phyloP scores from a whole-genome alignment of 2,329 filamentous ascomycete species.

The Cladosporium sp. region DNA sequence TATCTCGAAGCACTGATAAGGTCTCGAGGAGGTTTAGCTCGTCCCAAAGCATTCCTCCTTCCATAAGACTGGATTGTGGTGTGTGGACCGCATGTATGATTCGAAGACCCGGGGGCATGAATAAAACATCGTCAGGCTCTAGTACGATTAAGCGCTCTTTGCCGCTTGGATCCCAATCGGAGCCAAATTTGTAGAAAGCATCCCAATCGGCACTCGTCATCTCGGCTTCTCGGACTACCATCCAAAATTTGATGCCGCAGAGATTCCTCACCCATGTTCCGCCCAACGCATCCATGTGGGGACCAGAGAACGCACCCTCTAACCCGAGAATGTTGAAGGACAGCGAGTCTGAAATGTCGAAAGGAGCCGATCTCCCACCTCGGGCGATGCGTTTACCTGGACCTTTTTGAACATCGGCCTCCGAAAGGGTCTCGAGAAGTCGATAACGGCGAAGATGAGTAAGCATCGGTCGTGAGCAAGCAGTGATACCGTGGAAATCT shows the following conservation, averaged over 20 bases:
- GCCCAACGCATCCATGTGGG: constrained; percentile 16
- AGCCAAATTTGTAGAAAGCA: neutral
- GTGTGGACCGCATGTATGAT: constrained; percentile 21
- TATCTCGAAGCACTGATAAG: neutral
- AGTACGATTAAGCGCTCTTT: constrained; percentile 20
- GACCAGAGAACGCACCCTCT: constrained; percentile 19
- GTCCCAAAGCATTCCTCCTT: constrained; percentile 22
- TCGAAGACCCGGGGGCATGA: constrained; percentile 21
- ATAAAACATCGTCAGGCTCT: constrained; percentile 20
- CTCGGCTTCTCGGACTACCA: constrained; percentile 14
- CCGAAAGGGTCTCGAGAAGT: constrained; percentile 13
- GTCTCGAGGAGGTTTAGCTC: constrained; percentile 9
- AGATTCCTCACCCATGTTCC: constrained; percentile 22
- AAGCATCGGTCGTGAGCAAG: constrained; percentile 15
- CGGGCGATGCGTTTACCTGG: constrained; percentile 5
- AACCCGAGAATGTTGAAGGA: constrained; percentile 20
- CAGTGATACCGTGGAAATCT: constrained; percentile 13
- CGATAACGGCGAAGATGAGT: constrained; percentile 18
- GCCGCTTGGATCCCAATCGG: constrained; percentile 12
- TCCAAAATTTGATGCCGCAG: constrained; percentile 20
- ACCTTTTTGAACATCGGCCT: neutral
- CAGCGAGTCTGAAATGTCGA: constrained; percentile 4
- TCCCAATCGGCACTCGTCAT: constrained; percentile 5
- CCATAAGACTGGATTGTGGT: constrained; percentile 17
- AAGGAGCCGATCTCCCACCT: constrained; percentile 1